Evolutionary conservation across 305 asterid genomes (phyloP).

Genomic region (Andrographis paniculata): DNA sequence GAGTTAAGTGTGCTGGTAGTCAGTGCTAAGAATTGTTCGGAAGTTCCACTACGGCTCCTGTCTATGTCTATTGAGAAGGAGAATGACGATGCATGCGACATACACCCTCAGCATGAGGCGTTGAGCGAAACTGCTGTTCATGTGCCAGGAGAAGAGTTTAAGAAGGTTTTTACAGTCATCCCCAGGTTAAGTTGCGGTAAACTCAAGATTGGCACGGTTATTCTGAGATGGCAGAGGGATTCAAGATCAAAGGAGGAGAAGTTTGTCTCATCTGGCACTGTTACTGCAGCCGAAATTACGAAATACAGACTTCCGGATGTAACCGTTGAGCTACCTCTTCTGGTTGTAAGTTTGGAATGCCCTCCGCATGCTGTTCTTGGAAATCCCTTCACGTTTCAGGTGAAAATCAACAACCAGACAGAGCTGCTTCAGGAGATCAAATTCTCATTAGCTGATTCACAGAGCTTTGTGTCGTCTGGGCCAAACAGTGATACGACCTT

Average conservation of each 20-base stretch:
- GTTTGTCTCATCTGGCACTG: slow-evolving; percentile 10
- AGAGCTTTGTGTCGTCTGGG: slow-evolving; percentile 76
- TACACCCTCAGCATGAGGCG: slow-evolving; percentile 47
- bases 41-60: slow-evolving; percentile 65
- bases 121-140: slow-evolving; percentile 38
- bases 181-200: slow-evolving; percentile 40
- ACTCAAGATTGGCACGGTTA: slow-evolving; percentile 52
- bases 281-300: slow-evolving; percentile 42
- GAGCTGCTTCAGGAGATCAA: slow-evolving; percentile 82
- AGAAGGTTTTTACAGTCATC: slow-evolving; percentile 64
- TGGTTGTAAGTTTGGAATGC: slow-evolving; percentile 60
- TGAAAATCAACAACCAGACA: slow-evolving; percentile 56
- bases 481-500: slow-evolving; percentile 68
- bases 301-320: slow-evolving; percentile 72
- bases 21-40: slow-evolving; percentile 75
- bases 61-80: slow-evolving; percentile 64
- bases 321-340: slow-evolving; percentile 60
- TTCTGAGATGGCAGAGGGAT: slow-evolving; percentile 79
- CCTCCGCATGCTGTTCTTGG: slow-evolving; percentile 88
- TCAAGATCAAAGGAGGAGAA: slow-evolving; percentile 28
- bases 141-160: slow-evolving; percentile 89
- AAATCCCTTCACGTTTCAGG: slow-evolving; percentile 49
- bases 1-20: slow-evolving; percentile 67
- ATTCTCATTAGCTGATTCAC: slow-evolving; percentile 74
- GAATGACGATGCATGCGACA: slow-evolving; percentile 27